Evolutionary conservation across 2,329 filamentous ascomycete species (phyloP).

Genomic region (Xylaria sp.): DNA sequence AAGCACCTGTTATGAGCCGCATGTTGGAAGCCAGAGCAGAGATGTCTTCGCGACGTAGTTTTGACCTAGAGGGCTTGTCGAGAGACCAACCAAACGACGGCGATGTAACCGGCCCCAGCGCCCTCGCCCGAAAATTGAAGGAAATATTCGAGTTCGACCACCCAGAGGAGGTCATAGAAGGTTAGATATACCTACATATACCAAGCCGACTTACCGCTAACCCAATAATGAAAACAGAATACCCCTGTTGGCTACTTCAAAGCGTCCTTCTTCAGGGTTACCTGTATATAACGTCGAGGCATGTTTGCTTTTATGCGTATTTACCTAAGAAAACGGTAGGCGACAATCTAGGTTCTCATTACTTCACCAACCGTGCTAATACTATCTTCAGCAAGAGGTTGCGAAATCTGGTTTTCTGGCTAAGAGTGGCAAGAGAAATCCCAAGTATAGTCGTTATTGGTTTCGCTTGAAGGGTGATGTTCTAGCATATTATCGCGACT

Average conservation of each 20-base stretch:
- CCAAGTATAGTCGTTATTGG: conserved; percentile 90
- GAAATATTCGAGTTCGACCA: conserved; percentile 87
- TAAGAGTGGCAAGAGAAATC: conserved; percentile 89
- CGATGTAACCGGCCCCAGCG: conserved; percentile 59
- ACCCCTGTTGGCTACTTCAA: conserved; percentile 91
- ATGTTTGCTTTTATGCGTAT: conserved; percentile 97
- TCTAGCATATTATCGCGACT: conserved; percentile 86
- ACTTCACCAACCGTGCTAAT: conserved; percentile 30
- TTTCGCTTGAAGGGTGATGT: conserved; percentile 93
- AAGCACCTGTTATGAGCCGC: conserved; percentile 78
- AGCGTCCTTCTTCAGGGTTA: conserved; percentile 93
- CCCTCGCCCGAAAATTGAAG: conserved; percentile 76
- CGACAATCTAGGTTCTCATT: background rate
- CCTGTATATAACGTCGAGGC: conserved; percentile 91
- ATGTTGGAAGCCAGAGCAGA: conserved; percentile 79
- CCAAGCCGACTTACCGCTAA: background rate
- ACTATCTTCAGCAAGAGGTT: conserved; percentile 67
- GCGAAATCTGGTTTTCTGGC: conserved; percentile 88
- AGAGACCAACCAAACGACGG: conserved; percentile 52
- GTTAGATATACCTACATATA: conserved; percentile 55
- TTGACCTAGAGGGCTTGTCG: conserved; percentile 61
- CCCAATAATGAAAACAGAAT: conserved; percentile 65
- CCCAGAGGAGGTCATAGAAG: conserved; percentile 84
- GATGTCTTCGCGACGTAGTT: conserved; percentile 67
- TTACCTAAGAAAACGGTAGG: conserved; percentile 89